phyloP scores from a whole-genome alignment of 2,329 filamentous ascomycete species.

The Trichophyton mentagrophytes region DNA sequence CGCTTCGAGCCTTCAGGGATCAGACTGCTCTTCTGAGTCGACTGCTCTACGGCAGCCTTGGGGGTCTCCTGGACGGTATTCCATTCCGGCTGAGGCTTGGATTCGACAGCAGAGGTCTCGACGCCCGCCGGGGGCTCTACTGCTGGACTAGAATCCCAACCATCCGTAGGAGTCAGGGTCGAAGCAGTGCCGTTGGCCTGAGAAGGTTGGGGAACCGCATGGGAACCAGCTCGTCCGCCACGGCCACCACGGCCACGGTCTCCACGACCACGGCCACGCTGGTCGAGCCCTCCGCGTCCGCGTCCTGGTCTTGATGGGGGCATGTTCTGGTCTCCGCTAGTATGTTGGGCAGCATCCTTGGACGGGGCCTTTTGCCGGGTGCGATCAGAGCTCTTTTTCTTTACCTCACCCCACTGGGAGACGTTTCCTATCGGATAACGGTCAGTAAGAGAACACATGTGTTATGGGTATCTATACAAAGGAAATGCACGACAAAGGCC shows the following conservation, averaged over 20 bases:
- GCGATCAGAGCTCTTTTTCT: conserved; percentile 39
- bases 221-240: conserved; percentile 32
- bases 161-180: conserved; percentile 8
- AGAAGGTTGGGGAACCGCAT: conserved; percentile 23
- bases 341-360: conserved; percentile 23
- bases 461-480: too few relatives aligned
- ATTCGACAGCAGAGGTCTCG: conserved; percentile 14
- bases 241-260: conserved; percentile 37
- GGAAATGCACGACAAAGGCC: conserved; percentile 5
- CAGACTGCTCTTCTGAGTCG: conserved; percentile 22
- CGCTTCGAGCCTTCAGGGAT: conserved; percentile 32
- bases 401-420: conserved; percentile 41
- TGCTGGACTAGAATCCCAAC: conserved; percentile 14
- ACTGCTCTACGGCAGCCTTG: conserved; percentile 12
- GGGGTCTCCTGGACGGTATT: background rate
- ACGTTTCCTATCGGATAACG: conserved; percentile 30
- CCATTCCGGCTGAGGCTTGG: background rate
- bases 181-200: conserved; percentile 9
- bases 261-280: conserved; percentile 35
- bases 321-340: conserved; percentile 23
- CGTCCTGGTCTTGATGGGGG: conserved; percentile 29
- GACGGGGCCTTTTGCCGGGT: conserved; percentile 34
- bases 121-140: conserved; percentile 14
- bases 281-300: conserved; percentile 36
- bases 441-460: background rate